A percentile compares a stretch with the other conserved stretches of the same genome.
Evolutionary conservation across 495 filamentous ascomycete genomes (phyloP).

Genomic region (Friedmanniomyces simplex): DNA sequence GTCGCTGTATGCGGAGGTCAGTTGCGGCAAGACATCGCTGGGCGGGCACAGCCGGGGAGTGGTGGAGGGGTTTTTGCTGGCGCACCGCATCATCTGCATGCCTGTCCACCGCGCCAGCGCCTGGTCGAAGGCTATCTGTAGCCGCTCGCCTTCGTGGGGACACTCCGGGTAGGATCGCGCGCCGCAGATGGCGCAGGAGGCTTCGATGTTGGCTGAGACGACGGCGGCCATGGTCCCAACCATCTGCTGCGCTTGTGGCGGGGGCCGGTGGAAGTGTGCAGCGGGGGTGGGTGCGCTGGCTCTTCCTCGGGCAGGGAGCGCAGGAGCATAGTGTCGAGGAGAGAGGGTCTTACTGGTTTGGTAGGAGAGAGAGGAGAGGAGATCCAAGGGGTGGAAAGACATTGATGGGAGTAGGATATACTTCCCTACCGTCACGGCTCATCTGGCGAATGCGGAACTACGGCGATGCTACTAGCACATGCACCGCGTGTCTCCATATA

Average conservation of each 20-base stretch:
- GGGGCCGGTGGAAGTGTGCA: too few species aligned
- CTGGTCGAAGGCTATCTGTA: slow-evolving; percentile 13
- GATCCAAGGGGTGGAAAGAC: too few species aligned
- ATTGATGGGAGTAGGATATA: neutral
- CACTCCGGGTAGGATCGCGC: slow-evolving; percentile 15
- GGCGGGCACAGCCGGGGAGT: too few species aligned
- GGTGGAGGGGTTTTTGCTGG: neutral
- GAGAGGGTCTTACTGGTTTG: neutral
- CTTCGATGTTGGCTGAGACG: slow-evolving; percentile 5
- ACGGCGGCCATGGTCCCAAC: neutral
- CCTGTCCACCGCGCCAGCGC: slow-evolving; percentile 10
- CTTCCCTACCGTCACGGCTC: neutral
- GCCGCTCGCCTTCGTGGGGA: slow-evolving; percentile 16
- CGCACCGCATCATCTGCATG: slow-evolving; percentile 6
- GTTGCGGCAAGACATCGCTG: too few species aligned
- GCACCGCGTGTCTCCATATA: slow-evolving; percentile 13
- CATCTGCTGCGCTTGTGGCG: neutral
- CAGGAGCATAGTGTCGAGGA: neutral
- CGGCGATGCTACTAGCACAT: slow-evolving; percentile 6
- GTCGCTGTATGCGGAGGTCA: too few species aligned
- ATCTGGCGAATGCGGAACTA: neutral
- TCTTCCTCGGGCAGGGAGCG: neutral
- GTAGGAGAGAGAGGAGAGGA: neutral
- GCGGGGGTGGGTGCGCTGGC: neutral
- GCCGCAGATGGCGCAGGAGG: slow-evolving; percentile 19